Percentiles rank a stretch among this genome's conserved stretches.
Evolutionary conservation across 768 basidiomycete species (phyloP).

Genomic region (Sporobolomyces roseus): DNA sequence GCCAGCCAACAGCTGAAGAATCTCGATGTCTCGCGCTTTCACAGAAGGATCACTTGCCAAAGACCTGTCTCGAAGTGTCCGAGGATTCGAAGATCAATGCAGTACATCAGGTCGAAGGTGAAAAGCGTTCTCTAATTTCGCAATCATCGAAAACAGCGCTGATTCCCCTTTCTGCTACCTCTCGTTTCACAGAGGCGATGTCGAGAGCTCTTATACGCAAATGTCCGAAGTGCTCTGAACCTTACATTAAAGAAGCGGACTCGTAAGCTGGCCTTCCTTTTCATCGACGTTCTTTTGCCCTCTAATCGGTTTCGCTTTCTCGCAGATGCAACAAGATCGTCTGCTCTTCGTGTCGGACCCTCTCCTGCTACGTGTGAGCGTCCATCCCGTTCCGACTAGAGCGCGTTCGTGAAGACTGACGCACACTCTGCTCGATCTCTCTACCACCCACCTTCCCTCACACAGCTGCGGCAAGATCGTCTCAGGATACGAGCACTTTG

Average conservation of each 20-base stretch:
- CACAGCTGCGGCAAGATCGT: constrained; percentile 41
- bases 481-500: constrained; percentile 25
- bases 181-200: constrained; percentile 50
- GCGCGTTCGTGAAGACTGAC: background rate
- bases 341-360: background rate
- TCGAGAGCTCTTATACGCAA: constrained; percentile 47
- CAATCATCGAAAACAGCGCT: background rate
- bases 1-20: too few species aligned
- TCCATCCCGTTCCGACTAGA: background rate
- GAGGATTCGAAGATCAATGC: constrained; percentile 48
- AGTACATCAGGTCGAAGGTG: constrained; percentile 46
- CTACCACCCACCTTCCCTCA: background rate
- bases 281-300: too few species aligned
- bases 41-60: constrained; percentile 49
- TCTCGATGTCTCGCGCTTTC: background rate
- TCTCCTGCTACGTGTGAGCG: constrained; percentile 1
- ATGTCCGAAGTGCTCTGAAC: constrained; percentile 49
- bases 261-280: too few species aligned
- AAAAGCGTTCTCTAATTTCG: background rate
- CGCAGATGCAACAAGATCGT: constrained; percentile 43
- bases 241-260: constrained; percentile 47
- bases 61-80: constrained; percentile 49
- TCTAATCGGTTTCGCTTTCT: too few species aligned
- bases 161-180: background rate
- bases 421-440: too few species aligned